Evolutionary conservation across 2,329 filamentous ascomycete genomes (phyloP).

Genomic region (Tolypocladium capitatum): DNA sequence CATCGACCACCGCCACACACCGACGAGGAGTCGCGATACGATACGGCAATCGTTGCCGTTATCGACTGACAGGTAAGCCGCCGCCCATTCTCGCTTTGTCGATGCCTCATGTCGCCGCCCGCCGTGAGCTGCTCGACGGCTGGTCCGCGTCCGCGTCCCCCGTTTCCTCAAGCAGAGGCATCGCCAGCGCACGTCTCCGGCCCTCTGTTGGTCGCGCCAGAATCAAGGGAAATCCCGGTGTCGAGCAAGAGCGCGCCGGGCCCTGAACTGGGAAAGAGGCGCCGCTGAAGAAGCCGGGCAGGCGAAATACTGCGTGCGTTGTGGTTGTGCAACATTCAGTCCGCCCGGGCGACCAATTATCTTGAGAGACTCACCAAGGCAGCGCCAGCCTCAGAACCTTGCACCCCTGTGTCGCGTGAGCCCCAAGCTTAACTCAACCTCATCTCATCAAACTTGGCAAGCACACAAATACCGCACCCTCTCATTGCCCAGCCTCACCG

Average conservation of each 20-base stretch:
- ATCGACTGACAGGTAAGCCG: not conserved
- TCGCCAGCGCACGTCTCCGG: not conserved
- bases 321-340: not conserved
- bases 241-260: not conserved
- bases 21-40: not conserved
- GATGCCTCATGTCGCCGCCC: not conserved
- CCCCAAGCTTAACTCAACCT: conserved; percentile 2
- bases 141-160: not conserved
- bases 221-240: not conserved
- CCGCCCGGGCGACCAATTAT: conserved; percentile 1
- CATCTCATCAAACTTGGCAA: not conserved
- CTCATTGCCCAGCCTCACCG: not conserved
- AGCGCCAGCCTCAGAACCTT: not conserved
- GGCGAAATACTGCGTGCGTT: not conserved
- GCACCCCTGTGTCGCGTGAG: not conserved
- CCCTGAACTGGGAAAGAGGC: not conserved
- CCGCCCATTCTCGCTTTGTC: not conserved
- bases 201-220: not conserved
- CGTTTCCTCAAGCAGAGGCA: not conserved
- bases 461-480: not conserved
- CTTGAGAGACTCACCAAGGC: not conserved
- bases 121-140: not conserved
- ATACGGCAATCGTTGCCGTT: not conserved
- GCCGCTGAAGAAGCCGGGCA: not conserved
- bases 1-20: not conserved